Conservation (phyloP, 768 basidiomycete genomes). For the Astraeus odoratus region DNA sequence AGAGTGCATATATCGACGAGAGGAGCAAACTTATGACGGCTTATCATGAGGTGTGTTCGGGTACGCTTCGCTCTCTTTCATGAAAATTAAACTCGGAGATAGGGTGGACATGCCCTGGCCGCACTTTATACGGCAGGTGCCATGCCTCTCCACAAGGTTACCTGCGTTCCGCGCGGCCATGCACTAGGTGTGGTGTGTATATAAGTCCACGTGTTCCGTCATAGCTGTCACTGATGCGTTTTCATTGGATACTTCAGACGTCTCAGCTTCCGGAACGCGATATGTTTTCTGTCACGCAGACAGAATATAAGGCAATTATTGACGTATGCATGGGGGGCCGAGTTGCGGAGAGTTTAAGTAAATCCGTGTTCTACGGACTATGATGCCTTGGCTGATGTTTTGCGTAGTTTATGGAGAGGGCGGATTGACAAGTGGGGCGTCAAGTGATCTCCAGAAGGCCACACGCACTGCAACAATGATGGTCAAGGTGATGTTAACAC, state of each 20-base stretch:
- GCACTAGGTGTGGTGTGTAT: conserved; percentile 76
- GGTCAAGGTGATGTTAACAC: conserved; percentile 64
- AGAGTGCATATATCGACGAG: conserved; percentile 81
- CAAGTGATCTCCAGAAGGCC: conserved; percentile 78
- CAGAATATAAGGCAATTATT: conserved; percentile 73
- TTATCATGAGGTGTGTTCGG: conserved; percentile 76
- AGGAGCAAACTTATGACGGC: conserved; percentile 87
- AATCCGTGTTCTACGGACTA: conserved; percentile 19
- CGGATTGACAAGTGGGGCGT: conserved; percentile 87
- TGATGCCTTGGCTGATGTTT: conserved; percentile 6
- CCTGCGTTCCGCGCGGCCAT: conserved; percentile 93
- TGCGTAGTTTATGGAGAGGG: conserved; percentile 76
- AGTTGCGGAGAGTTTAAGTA: conserved; percentile 87
- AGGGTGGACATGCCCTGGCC: conserved; percentile 92
- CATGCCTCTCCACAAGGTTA: conserved; percentile 96
- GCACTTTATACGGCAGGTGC: conserved; percentile 93
- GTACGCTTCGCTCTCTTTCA: not conserved
- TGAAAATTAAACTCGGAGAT: conserved; percentile 11
- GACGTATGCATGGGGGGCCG: conserved; percentile 94
- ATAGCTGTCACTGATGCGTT: conserved; percentile 8
- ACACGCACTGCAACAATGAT: conserved; percentile 75
- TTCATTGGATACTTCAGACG: conserved; percentile 39
- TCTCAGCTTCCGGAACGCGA: conserved; percentile 74
- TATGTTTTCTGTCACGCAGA: conserved; percentile 60
- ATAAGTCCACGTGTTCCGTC: not conserved